Evolutionary conservation across 140 eudicot species (phyloP).

Genomic region (Flaveria floridana): DNA sequence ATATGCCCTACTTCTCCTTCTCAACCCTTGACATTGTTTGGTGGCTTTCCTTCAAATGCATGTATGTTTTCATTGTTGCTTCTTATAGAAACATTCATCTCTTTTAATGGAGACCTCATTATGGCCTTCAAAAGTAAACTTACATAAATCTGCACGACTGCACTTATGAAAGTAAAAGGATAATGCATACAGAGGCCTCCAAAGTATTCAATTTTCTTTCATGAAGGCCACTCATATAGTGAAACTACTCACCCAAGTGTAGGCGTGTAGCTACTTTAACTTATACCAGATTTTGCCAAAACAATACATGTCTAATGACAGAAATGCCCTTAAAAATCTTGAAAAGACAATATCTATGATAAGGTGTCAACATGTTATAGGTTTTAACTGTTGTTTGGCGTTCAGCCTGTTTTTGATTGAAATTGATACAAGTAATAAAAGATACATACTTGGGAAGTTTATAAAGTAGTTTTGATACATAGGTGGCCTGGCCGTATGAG

Average conservation of each 20-base stretch:
- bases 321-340: neutral
- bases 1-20: slow-evolving; percentile 97
- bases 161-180: neutral
- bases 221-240: neutral
- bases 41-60: slow-evolving; percentile 97
- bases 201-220: neutral
- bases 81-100: neutral
- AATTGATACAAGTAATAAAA: neutral
- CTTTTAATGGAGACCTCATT: neutral
- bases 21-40: slow-evolving; percentile 77
- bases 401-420: neutral
- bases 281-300: neutral
- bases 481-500: neutral
- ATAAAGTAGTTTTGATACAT: neutral
- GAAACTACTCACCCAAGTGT: neutral
- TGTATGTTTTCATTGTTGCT: slow-evolving; percentile 49
- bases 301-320: neutral
- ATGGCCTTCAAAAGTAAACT: slow-evolving; percentile 5
- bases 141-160: neutral
- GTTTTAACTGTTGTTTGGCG: neutral
- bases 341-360: neutral
- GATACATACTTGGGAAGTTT: neutral
- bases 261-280: neutral
- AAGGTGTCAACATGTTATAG: slow-evolving; percentile 3
- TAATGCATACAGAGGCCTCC: neutral